Conservation (phyloP, 2,329 filamentous ascomycete genomes). For the Neopestalotiopsis sp. region DNA sequence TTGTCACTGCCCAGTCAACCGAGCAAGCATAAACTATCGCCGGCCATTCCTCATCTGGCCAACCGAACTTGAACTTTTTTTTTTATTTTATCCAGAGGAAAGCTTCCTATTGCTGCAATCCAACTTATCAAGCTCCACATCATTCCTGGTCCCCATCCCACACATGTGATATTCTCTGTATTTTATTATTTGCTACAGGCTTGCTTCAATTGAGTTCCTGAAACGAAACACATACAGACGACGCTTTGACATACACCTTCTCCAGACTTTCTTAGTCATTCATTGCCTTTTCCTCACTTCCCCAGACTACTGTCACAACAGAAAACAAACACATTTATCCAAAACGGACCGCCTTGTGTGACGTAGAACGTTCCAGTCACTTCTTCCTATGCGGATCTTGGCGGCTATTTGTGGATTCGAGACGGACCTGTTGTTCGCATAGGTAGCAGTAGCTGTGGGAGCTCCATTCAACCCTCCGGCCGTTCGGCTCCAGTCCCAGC, state of each 20-base stretch:
- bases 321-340: neutral
- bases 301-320: neutral
- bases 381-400: conserved; percentile 6
- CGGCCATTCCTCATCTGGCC: conserved; percentile 15
- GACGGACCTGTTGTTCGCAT: neutral
- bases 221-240: neutral
- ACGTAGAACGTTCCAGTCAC: conserved; percentile 12
- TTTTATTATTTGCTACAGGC: neutral
- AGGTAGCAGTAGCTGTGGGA: neutral
- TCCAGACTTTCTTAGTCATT: conserved; percentile 7
- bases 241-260: neutral
- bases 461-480: neutral
- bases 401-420: conserved; percentile 13
- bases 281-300: neutral
- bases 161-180: neutral
- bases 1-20: neutral
- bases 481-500: neutral
- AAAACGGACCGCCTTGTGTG: neutral
- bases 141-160: neutral
- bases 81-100: neutral
- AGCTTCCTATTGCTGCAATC: neutral
- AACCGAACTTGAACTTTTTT: neutral
- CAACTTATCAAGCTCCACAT: neutral
- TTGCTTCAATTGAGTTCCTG: no score
- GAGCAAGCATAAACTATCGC: conserved; percentile 1